Conservation (phyloP, 2,329 filamentous ascomycete genomes). For the Microcera coccophila region DNA sequence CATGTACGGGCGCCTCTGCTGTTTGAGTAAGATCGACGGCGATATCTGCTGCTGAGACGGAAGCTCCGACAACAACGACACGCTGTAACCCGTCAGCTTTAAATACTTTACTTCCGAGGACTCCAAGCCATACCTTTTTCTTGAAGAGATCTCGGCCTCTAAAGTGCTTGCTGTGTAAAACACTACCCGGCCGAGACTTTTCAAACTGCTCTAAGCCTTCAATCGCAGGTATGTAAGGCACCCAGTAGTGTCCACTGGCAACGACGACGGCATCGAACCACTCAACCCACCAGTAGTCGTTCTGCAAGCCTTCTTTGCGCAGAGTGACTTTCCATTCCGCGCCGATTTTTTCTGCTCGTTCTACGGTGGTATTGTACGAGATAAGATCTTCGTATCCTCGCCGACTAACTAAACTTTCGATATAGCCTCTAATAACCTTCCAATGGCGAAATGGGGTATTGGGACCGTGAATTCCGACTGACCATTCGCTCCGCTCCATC, state of each 20-base stretch:
- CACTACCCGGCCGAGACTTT: conserved; percentile 42
- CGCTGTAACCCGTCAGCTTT: conserved; percentile 34
- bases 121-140: conserved; percentile 38
- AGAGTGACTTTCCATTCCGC: conserved; percentile 52
- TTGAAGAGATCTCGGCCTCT: conserved; percentile 43
- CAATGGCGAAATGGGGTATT: conserved; percentile 61
- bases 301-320: conserved; percentile 30
- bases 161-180: conserved; percentile 54
- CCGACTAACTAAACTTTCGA: conserved; percentile 48
- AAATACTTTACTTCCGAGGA: neutral
- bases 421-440: conserved; percentile 52
- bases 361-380: conserved; percentile 58
- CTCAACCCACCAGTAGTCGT: conserved; percentile 61
- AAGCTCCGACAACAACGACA: conserved; percentile 60
- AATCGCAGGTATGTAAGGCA: conserved; percentile 53
- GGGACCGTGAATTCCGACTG: conserved; percentile 44
- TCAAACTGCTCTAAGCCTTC: conserved; percentile 48
- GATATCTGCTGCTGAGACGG: conserved; percentile 62
- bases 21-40: conserved; percentile 48
- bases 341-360: conserved; percentile 49
- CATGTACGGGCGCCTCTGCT: conserved; percentile 46
- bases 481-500: conserved; percentile 26
- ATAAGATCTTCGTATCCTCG: conserved; percentile 52
- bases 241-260: conserved; percentile 57
- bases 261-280: conserved; percentile 59